Evolutionary conservation across 1,284 basidiomycete genomes (phyloP), one percentile per base, ranked within the genome.

Genomic region (Ceratorhiza oryzae-sativae): DNA sequence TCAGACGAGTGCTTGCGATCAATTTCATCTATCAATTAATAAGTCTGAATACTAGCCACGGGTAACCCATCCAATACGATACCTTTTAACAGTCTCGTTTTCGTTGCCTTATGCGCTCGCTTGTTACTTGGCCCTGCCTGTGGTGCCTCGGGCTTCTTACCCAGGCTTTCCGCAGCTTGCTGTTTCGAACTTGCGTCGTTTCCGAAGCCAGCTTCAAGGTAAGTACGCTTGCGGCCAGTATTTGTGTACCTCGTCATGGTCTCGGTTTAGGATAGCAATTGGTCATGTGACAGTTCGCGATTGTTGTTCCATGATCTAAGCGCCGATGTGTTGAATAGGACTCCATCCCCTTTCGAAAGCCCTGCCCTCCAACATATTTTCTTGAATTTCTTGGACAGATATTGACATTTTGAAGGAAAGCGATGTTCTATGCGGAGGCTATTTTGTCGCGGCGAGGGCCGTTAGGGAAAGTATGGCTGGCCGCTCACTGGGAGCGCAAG

Each of bases 401-500:
- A 20, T 60, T 45, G 55, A 41, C 49, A 56, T 53, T 30, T 30
- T 30, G 20, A 60, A n/a, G 9, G n/a, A 41, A 45, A n/a, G 23
- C 42, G 6, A 73, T 76, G 95, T 94, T 97, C 80, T 94, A 96
- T 79, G 95, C 93, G 74, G 95, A 97, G 80, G 90, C 92, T 56
- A 93, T 97, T 80, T 86, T 97, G 75, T 93, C 94, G 67, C 92
- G 95, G 79, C 90, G 94, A 73, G 97, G 97, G 60, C 94, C 96
- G 8, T 85, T 99, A 42, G 96, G 94, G 51, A 94, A 92, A 82
- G 94, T 99, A 84, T 99, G 97, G 97, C 90, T 98, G 63, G 97
- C 97, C 27, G 97, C 97, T 1, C 97, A 98, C 84, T 96, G 97
- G 89, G 95, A 98, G 82, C 89, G 95, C 78, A 98, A 98, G 84